Conservation (phyloP, 2,329 filamentous ascomycete genomes). For the Colletotrichum siamense region DNA sequence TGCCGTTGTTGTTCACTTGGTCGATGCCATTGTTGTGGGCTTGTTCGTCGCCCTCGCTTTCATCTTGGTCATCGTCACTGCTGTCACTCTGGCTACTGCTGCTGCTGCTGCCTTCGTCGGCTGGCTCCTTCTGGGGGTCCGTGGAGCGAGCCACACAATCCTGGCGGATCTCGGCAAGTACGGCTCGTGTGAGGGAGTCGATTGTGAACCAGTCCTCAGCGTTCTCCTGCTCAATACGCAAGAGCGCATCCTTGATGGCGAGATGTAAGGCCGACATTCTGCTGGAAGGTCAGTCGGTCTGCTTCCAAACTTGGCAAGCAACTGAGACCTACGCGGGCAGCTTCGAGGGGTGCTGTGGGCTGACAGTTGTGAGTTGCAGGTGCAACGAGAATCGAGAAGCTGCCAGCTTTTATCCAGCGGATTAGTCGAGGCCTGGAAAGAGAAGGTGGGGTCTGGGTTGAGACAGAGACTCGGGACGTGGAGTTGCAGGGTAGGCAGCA, state of each 20-base stretch:
- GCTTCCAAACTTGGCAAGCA: neutral
- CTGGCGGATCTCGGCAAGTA: neutral
- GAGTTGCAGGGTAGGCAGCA: neutral
- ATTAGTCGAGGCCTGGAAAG: fast-evolving
- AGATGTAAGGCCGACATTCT: neutral
- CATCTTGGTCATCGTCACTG: neutral
- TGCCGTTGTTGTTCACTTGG: neutral
- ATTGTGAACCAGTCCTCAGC: neutral
- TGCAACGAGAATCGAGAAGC: neutral
- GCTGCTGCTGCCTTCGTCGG: neutral
- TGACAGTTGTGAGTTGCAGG: neutral
- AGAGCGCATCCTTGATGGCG: neutral
- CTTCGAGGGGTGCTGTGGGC: neutral
- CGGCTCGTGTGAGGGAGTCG: neutral
- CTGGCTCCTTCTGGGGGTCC: neutral
- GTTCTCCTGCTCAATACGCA: neutral
- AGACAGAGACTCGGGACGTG: neutral
- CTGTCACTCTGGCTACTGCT: neutral
- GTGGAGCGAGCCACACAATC: neutral
- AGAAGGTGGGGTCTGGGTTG: neutral
- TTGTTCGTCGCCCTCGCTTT: neutral
- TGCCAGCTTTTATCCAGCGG: neutral
- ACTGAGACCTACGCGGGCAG: neutral
- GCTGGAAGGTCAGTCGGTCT: fast-evolving
- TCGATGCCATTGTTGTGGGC: neutral